Conservation (phyloP, 2,329 filamentous ascomycete genomes). For the Aspergillus novoparasiticus region DNA sequence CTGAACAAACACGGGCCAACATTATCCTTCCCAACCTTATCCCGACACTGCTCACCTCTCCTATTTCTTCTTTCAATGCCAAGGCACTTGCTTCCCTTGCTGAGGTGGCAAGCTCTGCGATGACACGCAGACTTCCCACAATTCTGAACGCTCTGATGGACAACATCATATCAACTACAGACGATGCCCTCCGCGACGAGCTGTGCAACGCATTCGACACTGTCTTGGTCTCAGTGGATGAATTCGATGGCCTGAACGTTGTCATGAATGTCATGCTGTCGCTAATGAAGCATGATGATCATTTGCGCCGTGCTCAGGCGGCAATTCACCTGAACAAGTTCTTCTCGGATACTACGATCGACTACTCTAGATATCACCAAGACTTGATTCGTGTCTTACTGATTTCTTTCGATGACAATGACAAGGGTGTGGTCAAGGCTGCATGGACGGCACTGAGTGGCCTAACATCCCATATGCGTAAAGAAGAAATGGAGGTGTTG, state of each 20-base stretch:
- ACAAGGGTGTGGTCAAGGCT: conserved; percentile 81
- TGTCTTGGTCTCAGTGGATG: conserved; percentile 88
- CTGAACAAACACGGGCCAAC: conserved; percentile 89
- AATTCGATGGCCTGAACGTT: conserved; percentile 92
- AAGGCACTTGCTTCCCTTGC: conserved; percentile 90
- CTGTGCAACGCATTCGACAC: conserved; percentile 82
- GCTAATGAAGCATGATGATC: conserved; percentile 89
- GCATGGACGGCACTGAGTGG: conserved; percentile 85
- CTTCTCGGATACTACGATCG: conserved; percentile 76
- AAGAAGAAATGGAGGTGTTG: conserved; percentile 97
- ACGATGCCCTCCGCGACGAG: conserved; percentile 73
- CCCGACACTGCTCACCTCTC: conserved; percentile 84
- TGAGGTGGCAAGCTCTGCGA: conserved; percentile 83
- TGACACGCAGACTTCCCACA: conserved; percentile 84
- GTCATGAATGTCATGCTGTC: conserved; percentile 91
- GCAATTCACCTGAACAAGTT: conserved; percentile 82
- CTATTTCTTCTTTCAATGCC: conserved; percentile 93
- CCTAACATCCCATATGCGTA: conserved; percentile 85
- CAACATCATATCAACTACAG: conserved; percentile 73
- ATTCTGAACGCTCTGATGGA: conserved; percentile 96
- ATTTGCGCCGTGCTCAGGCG: conserved; percentile 76
- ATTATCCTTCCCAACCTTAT: conserved; percentile 96
- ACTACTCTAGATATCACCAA: conserved; percentile 94
- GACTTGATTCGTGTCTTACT: conserved; percentile 90
- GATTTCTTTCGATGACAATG: conserved; percentile 87